These are phyloP conservation scores for Zygosaccharomyces sapae DNA, from an alignment of 1,139 yeast genomes.

Conservation along the genomic window DNA sequence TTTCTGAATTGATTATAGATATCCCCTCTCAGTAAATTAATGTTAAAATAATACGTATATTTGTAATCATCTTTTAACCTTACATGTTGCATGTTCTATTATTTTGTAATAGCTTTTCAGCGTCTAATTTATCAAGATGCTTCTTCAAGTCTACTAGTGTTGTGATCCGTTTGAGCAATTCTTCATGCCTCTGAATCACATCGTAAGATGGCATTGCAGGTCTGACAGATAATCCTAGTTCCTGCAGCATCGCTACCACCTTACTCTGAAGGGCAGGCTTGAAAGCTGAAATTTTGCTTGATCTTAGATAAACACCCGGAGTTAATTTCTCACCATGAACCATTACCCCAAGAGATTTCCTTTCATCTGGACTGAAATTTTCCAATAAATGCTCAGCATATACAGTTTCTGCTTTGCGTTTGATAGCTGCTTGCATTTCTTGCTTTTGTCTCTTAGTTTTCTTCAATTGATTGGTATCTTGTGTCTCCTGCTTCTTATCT, in stretches of 20 bases:
- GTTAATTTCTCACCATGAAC: conserved; percentile 76
- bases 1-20: neutral
- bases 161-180: conserved; percentile 65
- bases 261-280: conserved; percentile 75
- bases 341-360: conserved; percentile 78
- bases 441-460: conserved; percentile 37
- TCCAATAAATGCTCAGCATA: conserved; percentile 41
- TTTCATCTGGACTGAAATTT: conserved; percentile 70
- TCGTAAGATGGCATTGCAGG: conserved; percentile 88
- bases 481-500: conserved; percentile 37
- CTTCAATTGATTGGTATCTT: conserved; percentile 21
- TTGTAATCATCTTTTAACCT: conserved; percentile 1
- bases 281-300: conserved; percentile 57
- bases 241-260: conserved; percentile 68
- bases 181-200: conserved; percentile 77
- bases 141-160: conserved; percentile 78
- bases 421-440: conserved; percentile 33
- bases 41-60: conserved; percentile 9
- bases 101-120: conserved; percentile 61
- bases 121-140: conserved; percentile 80
- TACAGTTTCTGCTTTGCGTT: conserved; percentile 33
- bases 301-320: conserved; percentile 62
- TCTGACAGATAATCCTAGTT: conserved; percentile 67
- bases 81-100: neutral
- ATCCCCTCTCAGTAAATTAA: conserved; percentile 10